A percentile compares a stretch with the other conserved stretches of the same genome.
Evolutionary conservation across 768 basidiomycete species (phyloP).

Genomic region (Neoboletus brunneissimus): DNA sequence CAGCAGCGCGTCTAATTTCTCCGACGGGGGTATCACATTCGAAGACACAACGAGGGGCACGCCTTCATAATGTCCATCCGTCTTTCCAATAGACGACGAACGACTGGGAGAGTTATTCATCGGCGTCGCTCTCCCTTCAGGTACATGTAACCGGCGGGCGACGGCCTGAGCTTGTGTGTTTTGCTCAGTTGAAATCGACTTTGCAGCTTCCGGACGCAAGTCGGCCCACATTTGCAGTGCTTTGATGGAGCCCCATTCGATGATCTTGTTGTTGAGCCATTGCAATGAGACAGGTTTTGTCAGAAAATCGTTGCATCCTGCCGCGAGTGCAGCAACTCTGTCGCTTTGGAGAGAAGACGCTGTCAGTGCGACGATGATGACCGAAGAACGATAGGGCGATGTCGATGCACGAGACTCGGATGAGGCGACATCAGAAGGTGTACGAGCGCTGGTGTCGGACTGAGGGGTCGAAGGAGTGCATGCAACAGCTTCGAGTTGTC

Average conservation of each 20-base stretch:
- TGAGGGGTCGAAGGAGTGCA: conserved; percentile 70
- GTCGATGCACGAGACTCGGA: conserved; percentile 46
- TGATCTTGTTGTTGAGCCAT: conserved; percentile 98
- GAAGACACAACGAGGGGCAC: conserved; percentile 17
- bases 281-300: conserved; percentile 94
- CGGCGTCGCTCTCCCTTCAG: conserved; percentile 44
- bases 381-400: conserved; percentile 84
- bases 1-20: conserved; percentile 26
- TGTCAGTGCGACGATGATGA: conserved; percentile 99
- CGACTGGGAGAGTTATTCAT: conserved; percentile 35
- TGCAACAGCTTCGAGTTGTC: conserved; percentile 74
- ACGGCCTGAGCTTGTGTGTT: conserved; percentile 46
- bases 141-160: conserved; percentile 47
- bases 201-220: conserved; percentile 58
- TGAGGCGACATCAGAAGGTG: conserved; percentile 53
- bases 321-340: conserved; percentile 94
- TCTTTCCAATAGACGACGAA: conserved; percentile 35
- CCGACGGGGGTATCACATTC: conserved; percentile 12
- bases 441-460: conserved; percentile 44
- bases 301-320: conserved; percentile 98
- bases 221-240: conserved; percentile 92
- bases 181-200: conserved; percentile 45
- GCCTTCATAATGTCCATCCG: conserved; percentile 19
- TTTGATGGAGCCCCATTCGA: conserved; percentile 99
- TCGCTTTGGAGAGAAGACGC: conserved; percentile 94